Evolutionary conservation across 306 rosid genomes (phyloP).

Genomic region (Acmispon strigosus): DNA sequence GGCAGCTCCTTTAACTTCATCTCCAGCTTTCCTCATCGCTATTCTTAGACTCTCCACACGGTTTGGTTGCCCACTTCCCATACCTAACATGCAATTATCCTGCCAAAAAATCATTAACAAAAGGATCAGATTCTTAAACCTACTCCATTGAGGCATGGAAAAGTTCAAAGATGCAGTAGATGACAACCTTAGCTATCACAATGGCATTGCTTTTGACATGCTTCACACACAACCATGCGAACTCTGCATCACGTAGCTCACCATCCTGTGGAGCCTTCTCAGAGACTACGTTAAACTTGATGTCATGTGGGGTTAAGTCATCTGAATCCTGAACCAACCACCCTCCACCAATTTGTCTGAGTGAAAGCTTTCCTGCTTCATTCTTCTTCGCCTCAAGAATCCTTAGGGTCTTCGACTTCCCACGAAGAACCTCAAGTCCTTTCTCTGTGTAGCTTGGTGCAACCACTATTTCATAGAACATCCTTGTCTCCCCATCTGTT

Average conservation of each 20-base stretch:
- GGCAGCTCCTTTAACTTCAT: conserved; percentile 83
- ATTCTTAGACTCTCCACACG: conserved; percentile 82
- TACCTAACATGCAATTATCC: conserved; percentile 90
- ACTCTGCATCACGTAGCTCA: conserved; percentile 65
- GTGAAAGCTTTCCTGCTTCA: conserved; percentile 79
- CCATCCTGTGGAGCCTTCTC: conserved; percentile 56
- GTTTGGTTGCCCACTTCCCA: conserved; percentile 98
- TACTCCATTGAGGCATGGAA: neutral
- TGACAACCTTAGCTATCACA: conserved; percentile 73
- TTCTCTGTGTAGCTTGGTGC: conserved; percentile 81
- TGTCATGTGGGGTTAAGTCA: conserved; percentile 64
- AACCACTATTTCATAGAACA: conserved; percentile 97
- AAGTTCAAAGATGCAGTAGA: neutral
- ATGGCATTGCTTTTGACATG: conserved; percentile 96
- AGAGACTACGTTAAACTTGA: conserved; percentile 53
- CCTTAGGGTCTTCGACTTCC: conserved; percentile 78
- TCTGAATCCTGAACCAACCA: conserved; percentile 94
- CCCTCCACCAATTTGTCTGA: conserved; percentile 94
- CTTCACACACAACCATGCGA: conserved; percentile 88
- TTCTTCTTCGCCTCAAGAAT: conserved; percentile 75
- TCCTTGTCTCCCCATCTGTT: conserved; percentile 80
- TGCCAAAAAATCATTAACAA: conserved; percentile 25
- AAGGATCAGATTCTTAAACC: conserved; percentile 5
- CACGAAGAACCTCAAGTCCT: conserved; percentile 82
- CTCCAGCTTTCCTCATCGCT: conserved; percentile 87